Conservation (phyloP, 352 stramenopile species). For the Phytophthora pisi region DNA sequence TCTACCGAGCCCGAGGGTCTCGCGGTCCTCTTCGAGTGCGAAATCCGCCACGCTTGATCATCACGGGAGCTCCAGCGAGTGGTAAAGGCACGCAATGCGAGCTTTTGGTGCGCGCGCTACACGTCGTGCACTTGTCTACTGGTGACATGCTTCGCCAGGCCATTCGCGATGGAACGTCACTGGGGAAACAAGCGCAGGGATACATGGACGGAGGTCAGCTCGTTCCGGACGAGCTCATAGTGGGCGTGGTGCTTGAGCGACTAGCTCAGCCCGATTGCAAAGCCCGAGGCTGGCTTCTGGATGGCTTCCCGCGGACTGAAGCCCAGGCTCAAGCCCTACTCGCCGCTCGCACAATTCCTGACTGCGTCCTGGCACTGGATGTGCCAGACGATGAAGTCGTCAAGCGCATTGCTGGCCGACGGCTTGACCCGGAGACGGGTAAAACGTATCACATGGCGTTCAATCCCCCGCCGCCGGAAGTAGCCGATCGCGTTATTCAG, state of each 20-base stretch:
- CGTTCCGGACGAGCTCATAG: constrained; percentile 95
- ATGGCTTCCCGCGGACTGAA: constrained; percentile 95
- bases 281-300: constrained; percentile 89
- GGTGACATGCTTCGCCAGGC: constrained; percentile 94
- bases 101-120: constrained; percentile 87
- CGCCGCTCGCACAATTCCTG: constrained; percentile 77
- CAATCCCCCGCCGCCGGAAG: constrained; percentile 68
- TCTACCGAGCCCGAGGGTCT: constrained; percentile 57
- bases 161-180: constrained; percentile 65
- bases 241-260: constrained; percentile 92
- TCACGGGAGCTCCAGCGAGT: constrained; percentile 91
- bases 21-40: constrained; percentile 48
- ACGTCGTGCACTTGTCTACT: constrained; percentile 94
- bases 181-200: constrained; percentile 84
- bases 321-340: constrained; percentile 79
- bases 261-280: constrained; percentile 73
- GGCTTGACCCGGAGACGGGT: constrained; percentile 91
- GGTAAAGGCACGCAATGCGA: constrained; percentile 98
- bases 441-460: constrained; percentile 93
- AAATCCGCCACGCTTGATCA: constrained; percentile 82
- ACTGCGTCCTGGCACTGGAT: constrained; percentile 94
- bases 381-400: constrained; percentile 95
- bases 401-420: constrained; percentile 91
- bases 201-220: constrained; percentile 94
- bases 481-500: constrained; percentile 67